Base-by-base conservation (phyloP, 805 yeast species). In the Spathaspora passalidarum region DNA sequence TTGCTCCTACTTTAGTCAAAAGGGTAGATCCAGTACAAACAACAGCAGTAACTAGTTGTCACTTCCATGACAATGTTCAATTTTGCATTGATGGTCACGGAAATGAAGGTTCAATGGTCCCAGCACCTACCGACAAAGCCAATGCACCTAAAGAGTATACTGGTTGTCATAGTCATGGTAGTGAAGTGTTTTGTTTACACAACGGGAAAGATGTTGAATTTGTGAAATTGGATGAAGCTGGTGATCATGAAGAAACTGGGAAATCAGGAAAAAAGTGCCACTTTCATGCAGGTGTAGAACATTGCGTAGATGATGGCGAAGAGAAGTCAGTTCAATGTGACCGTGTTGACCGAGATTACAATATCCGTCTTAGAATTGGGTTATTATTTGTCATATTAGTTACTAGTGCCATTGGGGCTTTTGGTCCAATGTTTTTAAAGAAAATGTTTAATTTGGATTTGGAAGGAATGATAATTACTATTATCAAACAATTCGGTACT, bases 281-380 rank as follows among this genome's bases (percentile, higher is more conserved):
- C 45, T 62, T 59, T 51, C 66, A 62, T 43, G 67, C 63, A n/a
- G 67, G 67, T 1, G 66, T 62, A 7, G 67, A 62, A 43, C 67
- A 62, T 50, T 62, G 67, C 46, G 57, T 45, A 1, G 47, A 47
- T 11, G 55, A 35, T 11, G 48, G 44, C 20, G 46, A 46, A 6
- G 37, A 40, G 4, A 29, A 41, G 21, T 42, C 46, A 6, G 37
- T 38, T 20, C 39, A 54, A 1, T 62, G 66, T 49, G 65, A 54
- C 34, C 40, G 53, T 26, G 55, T 56, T 3, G 63, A 61, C 36
- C 49, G 68, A 40, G 64, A 63, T 32, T 59, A 60, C 40, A 46
- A 65, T 43, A 55, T 65, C 20, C 55, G 57, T 1, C 52, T 63
- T 34, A 51, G 69, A 44, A 50, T 65, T 26, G 69, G 69, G 0